Evolutionary conservation across 176 grass and related monocot species (phyloP).

Genomic region (Hyparrhenia diplandra): DNA sequence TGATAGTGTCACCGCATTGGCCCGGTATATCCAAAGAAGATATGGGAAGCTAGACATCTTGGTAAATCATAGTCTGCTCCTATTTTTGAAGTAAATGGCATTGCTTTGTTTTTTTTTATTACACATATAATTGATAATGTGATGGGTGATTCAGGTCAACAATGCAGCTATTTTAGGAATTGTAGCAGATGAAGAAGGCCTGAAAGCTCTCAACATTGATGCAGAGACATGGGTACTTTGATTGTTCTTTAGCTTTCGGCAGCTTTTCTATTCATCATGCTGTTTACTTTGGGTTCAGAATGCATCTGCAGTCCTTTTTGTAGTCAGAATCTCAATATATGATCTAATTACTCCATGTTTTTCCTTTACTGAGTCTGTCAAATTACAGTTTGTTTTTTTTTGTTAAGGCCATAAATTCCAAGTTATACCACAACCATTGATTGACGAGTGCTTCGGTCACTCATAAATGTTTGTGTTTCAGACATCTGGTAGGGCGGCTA

Average conservation of each 20-base stretch:
- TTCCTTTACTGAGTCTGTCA: neutral
- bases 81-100: neutral
- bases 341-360: neutral
- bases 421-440: neutral
- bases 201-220: conserved; percentile 61
- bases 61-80: neutral
- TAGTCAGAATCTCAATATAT: neutral
- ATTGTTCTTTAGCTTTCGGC: neutral
- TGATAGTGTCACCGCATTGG: conserved; percentile 32
- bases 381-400: neutral
- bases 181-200: conserved; percentile 43
- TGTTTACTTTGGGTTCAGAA: neutral
- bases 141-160: conserved; percentile 40
- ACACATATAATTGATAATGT: neutral
- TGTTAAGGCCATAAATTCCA: neutral
- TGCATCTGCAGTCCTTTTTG: neutral
- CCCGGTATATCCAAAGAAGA: conserved; percentile 6
- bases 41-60: conserved; percentile 68
- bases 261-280: neutral
- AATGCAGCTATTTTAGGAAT: conserved; percentile 57
- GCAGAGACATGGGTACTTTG: conserved; percentile 40
- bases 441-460: too few species aligned
- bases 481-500: conserved; percentile 59
- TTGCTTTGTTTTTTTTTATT: neutral
- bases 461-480: conserved; percentile 25